A percentile compares a stretch with the other conserved stretches of the same genome.
Evolutionary conservation across 1,284 basidiomycete species (phyloP).

Genomic region (Erythrobasidium hasegawianum): DNA sequence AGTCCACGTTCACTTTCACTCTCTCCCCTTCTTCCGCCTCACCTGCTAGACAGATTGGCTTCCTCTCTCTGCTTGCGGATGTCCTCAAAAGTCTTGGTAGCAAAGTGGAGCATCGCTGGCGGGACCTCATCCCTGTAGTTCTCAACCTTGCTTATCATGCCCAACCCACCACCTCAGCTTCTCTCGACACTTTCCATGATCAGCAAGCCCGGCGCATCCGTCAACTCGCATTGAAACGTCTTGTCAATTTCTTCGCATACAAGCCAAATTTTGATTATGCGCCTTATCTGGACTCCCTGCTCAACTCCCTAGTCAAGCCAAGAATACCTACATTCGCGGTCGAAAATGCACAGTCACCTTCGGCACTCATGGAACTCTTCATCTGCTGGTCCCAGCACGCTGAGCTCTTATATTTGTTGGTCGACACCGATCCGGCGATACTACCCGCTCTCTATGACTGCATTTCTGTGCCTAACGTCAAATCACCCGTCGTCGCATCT

Average conservation of each 20-base stretch:
- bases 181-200: too few relatives aligned
- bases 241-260: slow-evolving; percentile 81
- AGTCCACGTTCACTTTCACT: slow-evolving; percentile 40
- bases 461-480: slow-evolving; percentile 76
- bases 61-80: slow-evolving; percentile 76
- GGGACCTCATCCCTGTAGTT: slow-evolving; percentile 63
- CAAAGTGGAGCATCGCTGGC: slow-evolving; percentile 66
- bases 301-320: slow-evolving; percentile 72
- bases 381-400: slow-evolving; percentile 67
- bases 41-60: slow-evolving; percentile 75
- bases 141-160: slow-evolving; percentile 64
- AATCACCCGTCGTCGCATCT: slow-evolving; percentile 72
- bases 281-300: slow-evolving; percentile 66
- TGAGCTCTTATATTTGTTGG: slow-evolving; percentile 62
- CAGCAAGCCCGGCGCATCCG: slow-evolving; percentile 56
- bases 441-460: slow-evolving; percentile 77
- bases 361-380: slow-evolving; percentile 82
- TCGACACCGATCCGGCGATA: slow-evolving; percentile 64
- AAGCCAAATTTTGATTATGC: slow-evolving; percentile 66
- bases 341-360: slow-evolving; percentile 91
- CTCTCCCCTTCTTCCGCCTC: slow-evolving; percentile 45
- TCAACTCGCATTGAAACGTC: slow-evolving; percentile 76
- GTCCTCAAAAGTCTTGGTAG: slow-evolving; percentile 75
- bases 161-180: not conserved
- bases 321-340: slow-evolving; percentile 68